Evolutionary conservation across 116 monocot genomes (phyloP), one percentile per base, ranked within the genome.

Genomic region (Thalassia testudinum): DNA sequence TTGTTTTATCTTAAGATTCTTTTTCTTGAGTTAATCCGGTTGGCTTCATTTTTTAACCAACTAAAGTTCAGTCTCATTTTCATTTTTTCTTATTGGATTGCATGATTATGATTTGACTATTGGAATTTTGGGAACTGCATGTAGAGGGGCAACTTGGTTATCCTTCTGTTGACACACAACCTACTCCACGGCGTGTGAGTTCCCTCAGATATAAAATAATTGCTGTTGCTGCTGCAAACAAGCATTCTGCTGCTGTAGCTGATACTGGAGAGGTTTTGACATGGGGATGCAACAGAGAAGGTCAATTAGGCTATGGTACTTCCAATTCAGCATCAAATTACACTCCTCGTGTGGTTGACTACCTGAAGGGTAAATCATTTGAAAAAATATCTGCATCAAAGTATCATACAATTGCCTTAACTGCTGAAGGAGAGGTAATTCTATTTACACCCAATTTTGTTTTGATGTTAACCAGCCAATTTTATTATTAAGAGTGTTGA

Each of bases 141-240:
- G 57, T 82, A 99, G 99, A 90, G 80, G 99, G 90, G 44, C 99
- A 99, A 54, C 83, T 99, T 52, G 99, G 99, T 45, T 99, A 86
- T 64, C 82, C 90, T 66, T 99, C 97, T 49, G 82, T 86, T 27
- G 99, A 99, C 37, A 85, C 99, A 26, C 91, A 99, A 66, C 67
- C 91, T 24, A 99, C 83, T 12, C 99, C 99, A 57, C 55, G 91
- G n/a, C 70, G 99, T 54, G 90, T 99, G 24, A 85, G 75, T 73
- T 90, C 75, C 34, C 71, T 99, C 21, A 78, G 54, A 53, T 52
- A 66, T 48, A 82, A 78, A 75, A 73, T 90, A 40, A 63, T 83
- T 76, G 65, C 77, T 61, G 78, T 90, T 52, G 85, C 99, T 64
- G 90, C 90, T 68, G 99, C 86, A 44, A 99, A 90, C 65, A 99